These are phyloP conservation scores for Mrakia frigida DNA, from an alignment of 768 basidiomycete genomes.

Conservation along the genomic window DNA sequence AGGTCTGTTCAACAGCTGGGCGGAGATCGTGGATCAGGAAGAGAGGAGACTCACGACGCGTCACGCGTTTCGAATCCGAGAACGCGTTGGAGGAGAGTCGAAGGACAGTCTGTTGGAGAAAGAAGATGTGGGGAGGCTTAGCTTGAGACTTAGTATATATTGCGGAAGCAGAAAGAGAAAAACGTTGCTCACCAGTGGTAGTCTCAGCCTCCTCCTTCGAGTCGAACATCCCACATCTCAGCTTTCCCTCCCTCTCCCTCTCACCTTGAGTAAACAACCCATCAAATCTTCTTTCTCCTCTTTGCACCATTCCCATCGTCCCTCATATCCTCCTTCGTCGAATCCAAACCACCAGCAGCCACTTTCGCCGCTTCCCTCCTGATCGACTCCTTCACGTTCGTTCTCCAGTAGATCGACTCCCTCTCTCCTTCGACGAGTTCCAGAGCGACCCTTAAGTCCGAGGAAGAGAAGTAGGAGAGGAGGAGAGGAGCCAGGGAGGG, in stretches of 20 bases:
- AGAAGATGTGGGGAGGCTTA: too few relatives aligned
- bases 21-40: background rate
- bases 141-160: too few relatives aligned
- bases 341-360: background rate
- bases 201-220: background rate
- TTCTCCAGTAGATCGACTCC: slow-evolving; percentile 14
- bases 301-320: background rate
- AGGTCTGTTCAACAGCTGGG: background rate
- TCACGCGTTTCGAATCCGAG: background rate
- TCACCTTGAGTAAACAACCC: background rate
- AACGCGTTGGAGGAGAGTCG: too few relatives aligned
- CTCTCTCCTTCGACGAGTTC: background rate
- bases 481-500: background rate
- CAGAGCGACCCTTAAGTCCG: background rate
- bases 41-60: background rate
- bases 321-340: background rate
- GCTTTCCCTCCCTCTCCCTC: background rate
- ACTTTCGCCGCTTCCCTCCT: background rate
- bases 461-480: background rate
- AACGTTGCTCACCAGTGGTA: background rate
- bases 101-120: too few relatives aligned
- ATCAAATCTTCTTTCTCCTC: slow-evolving; percentile 17
- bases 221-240: background rate
- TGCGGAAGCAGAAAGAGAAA: too few relatives aligned
- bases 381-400: slow-evolving; percentile 15